phyloP scores from a whole-genome alignment of 1,284 basidiomycete species.

The Anthracocystis walkeri region DNA sequence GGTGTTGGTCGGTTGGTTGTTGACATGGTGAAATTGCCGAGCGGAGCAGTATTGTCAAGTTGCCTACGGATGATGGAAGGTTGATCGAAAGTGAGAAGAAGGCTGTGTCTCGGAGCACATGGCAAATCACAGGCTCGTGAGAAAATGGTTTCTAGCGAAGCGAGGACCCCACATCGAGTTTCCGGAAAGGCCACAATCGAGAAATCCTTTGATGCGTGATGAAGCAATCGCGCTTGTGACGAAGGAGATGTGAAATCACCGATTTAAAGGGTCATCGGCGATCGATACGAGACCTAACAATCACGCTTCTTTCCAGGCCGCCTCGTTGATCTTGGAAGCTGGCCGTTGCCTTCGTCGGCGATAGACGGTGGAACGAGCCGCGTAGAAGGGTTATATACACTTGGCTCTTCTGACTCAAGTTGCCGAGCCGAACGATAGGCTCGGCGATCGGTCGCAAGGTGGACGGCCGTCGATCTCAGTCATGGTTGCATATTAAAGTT shows the following conservation, averaged over 20 bases:
- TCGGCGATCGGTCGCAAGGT: not conserved
- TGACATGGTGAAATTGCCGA: slow-evolving; percentile 8
- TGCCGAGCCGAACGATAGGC: not conserved
- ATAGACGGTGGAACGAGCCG: slow-evolving; percentile 3
- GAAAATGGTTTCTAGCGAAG: too few relatives aligned
- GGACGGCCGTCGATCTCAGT: slow-evolving; percentile 6
- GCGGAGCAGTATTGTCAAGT: not conserved
- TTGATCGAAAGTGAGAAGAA: not conserved
- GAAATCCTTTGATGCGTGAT: not conserved
- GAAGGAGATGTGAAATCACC: not conserved
- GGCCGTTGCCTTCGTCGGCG: slow-evolving; percentile 7
- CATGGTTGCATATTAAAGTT: slow-evolving; percentile 8
- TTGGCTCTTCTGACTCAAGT: too few relatives aligned
- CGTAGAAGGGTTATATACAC: not conserved
- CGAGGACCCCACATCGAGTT: too few relatives aligned
- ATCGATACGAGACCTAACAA: not conserved
- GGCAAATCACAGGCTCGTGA: too few relatives aligned
- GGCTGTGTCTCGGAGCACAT: not conserved
- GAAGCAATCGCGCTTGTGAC: slow-evolving; percentile 16
- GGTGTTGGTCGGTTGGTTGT: slow-evolving; percentile 24
- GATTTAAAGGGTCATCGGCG: not conserved
- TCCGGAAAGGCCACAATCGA: not conserved
- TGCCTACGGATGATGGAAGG: not conserved
- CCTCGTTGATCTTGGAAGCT: not conserved
- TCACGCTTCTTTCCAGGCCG: too few relatives aligned